Evolutionary conservation across 2,329 filamentous ascomycete species (phyloP).

Genomic region (Beauveria rudraprayagi): DNA sequence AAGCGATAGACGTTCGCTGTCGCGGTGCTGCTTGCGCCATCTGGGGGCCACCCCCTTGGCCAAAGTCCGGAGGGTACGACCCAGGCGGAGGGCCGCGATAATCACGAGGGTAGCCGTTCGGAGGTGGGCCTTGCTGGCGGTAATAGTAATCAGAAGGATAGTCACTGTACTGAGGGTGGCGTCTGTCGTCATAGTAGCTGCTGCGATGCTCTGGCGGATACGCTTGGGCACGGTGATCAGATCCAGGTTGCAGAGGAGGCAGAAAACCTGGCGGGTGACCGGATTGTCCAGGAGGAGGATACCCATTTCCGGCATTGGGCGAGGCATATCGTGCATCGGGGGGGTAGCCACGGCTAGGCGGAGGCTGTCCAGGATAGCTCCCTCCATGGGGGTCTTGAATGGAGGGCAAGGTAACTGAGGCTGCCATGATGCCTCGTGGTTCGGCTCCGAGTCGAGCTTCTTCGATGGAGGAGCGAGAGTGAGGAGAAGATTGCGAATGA

Average conservation of each 20-base stretch:
- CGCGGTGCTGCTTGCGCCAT: slow-evolving; percentile 46
- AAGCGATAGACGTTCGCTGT: slow-evolving; percentile 52
- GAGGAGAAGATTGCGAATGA: slow-evolving; percentile 33
- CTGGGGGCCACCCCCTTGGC: slow-evolving; percentile 25
- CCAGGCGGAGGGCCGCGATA: slow-evolving; percentile 23
- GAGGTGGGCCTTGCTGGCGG: slow-evolving; percentile 25
- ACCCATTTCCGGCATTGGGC: slow-evolving; percentile 38
- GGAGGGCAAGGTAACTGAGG: slow-evolving; percentile 39
- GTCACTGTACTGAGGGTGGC: slow-evolving; percentile 26
- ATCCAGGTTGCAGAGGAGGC: slow-evolving; percentile 31
- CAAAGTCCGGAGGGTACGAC: slow-evolving; percentile 28
- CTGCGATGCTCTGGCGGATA: slow-evolving; percentile 35
- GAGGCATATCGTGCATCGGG: slow-evolving; percentile 34
- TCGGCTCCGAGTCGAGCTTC: slow-evolving; percentile 25
- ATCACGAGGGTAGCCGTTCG: slow-evolving; percentile 21
- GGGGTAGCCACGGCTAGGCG: slow-evolving; percentile 26
- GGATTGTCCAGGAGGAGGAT: slow-evolving; percentile 30
- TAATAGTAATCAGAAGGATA: slow-evolving; percentile 29
- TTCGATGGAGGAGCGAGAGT: slow-evolving; percentile 30
- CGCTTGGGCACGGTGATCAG: slow-evolving; percentile 24
- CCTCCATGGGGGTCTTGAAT: slow-evolving; percentile 38
- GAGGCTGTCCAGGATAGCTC: slow-evolving; percentile 25
- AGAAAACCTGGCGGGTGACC: slow-evolving; percentile 25
- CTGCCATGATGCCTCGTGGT: slow-evolving; percentile 31
- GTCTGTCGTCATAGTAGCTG: slow-evolving; percentile 29